A percentile compares a stretch with the other conserved stretches of the same genome.
phyloP scores from a whole-genome alignment of 148 eudicot species.

The Rhododendron molle region DNA sequence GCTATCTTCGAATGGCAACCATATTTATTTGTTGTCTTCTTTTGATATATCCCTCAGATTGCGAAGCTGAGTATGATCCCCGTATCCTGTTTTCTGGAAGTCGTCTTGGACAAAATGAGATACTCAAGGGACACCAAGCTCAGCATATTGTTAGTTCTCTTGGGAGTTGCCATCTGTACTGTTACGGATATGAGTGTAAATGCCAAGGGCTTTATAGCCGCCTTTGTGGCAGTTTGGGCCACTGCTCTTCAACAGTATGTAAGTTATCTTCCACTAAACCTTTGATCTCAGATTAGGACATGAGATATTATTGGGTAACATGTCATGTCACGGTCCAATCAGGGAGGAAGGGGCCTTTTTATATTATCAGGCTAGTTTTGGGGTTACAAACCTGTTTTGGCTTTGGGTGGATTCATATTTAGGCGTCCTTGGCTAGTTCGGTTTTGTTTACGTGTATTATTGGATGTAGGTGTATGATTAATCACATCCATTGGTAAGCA shows the following conservation, averaged over 20 bases:
- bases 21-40: slow-evolving; percentile 6
- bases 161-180: slow-evolving; percentile 93
- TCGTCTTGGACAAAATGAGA: slow-evolving; percentile 73
- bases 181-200: slow-evolving; percentile 95
- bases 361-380: background rate
- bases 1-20: background rate
- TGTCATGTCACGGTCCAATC: background rate
- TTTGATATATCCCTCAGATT: slow-evolving; percentile 42
- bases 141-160: slow-evolving; percentile 72
- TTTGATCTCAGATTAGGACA: background rate
- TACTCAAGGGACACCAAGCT: slow-evolving; percentile 91
- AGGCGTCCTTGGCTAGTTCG: background rate
- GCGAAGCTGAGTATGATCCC: slow-evolving; percentile 94
- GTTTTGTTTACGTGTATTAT: background rate
- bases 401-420: background rate
- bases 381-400: background rate
- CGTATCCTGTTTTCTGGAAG: slow-evolving; percentile 84
- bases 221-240: slow-evolving; percentile 86
- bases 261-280: slow-evolving; percentile 32
- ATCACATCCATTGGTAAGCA: background rate
- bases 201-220: slow-evolving; percentile 79
- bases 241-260: slow-evolving; percentile 89
- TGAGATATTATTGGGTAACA: background rate
- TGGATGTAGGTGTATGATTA: background rate
- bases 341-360: background rate